Base-by-base conservation (phyloP, 352 stramenopile genomes). In the Thalassiosira livingstoniorum region DNA sequence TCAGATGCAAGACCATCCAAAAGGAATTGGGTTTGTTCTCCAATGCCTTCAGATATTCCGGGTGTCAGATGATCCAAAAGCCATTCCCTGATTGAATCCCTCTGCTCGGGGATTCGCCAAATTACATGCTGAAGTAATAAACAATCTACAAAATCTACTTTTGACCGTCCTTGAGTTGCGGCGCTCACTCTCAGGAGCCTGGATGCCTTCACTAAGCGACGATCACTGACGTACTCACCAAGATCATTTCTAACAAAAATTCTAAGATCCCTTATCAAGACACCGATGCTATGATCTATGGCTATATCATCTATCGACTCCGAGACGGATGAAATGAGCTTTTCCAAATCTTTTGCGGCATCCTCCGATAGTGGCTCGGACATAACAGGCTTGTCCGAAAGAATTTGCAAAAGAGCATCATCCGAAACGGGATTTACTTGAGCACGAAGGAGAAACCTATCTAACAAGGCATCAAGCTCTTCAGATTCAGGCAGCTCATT, bases 401-500 rank as follows among this genome's bases (percentile, higher is more conserved):
- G 32, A 21, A 25, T 53, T 45, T 32, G 1, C 0, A 18, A 29
- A 27, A n/a, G 25, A 21, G 73, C 87, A 39, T 85, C 82, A 76
- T 94, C 90, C 18, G 90, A 92, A n/a, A 93, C 85, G 32, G 81
- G 62, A 27, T 67, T 31, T 13, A 94, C 90, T 67, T 92, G 80
- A 39, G 88, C 86, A 57, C 90, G 35, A 1, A 94, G 62, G 3
- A 94, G 62, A 69, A 94, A 94, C 27, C 90, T 78, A 76, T 94
- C 90, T 51, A 90, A 87, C 21, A 94, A 69, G 27, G 90, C 90
- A 75, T 90, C 82, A 21, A 92, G 78, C 39, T 94, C 90, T 18
- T 93, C 88, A 45, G 78, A 88, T 27, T 92, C 90, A 21, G 82
- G 84, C 11, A 94, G 64, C 53, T 92, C 83, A 83, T 94, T 94